phyloP scores from a whole-genome alignment of 2,329 filamentous ascomycete species.

The Aureobasidium uvarum region DNA sequence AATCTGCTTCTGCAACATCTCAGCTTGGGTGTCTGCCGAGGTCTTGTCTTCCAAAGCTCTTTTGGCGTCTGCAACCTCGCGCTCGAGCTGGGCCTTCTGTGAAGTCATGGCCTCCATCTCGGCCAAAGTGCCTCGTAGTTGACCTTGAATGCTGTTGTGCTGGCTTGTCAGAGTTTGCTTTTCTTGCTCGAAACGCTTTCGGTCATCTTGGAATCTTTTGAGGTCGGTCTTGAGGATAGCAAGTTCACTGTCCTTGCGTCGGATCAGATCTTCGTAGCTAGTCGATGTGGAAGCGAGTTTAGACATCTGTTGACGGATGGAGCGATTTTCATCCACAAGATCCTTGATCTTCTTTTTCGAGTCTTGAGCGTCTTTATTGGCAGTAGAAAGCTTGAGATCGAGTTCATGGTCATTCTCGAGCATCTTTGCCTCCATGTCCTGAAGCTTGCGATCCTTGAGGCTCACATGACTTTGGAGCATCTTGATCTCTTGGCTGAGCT shows the following conservation, averaged over 20 bases:
- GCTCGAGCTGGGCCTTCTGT: constrained; percentile 78
- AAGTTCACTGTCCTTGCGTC: constrained; percentile 91
- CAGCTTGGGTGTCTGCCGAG: constrained; percentile 85
- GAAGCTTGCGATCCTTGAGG: constrained; percentile 84
- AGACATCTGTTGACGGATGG: constrained; percentile 78
- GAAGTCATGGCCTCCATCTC: constrained; percentile 84
- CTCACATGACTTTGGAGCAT: constrained; percentile 88
- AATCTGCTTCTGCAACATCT: constrained; percentile 82
- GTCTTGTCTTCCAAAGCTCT: constrained; percentile 82
- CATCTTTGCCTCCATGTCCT: constrained; percentile 81
- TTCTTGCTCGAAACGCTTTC: constrained; percentile 73
- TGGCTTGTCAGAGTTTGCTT: constrained; percentile 68
- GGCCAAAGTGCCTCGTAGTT: constrained; percentile 80
- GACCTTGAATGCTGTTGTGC: constrained; percentile 73
- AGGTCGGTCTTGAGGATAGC: constrained; percentile 80
- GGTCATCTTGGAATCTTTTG: constrained; percentile 78
- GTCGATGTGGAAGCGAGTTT: constrained; percentile 89
- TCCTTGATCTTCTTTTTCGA: constrained; percentile 73
- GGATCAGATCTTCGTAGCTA: constrained; percentile 89
- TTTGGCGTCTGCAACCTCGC: constrained; percentile 86
- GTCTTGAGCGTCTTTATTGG: constrained; percentile 75
- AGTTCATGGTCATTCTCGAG: constrained; percentile 84
- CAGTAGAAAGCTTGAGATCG: constrained; percentile 74
- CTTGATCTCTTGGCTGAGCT: constrained; percentile 77
- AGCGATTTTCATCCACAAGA: constrained; percentile 74